Percentiles rank a stretch among this genome's conserved stretches.
phyloP scores from a whole-genome alignment of 768 basidiomycete species.

The Suillus brevipes region DNA sequence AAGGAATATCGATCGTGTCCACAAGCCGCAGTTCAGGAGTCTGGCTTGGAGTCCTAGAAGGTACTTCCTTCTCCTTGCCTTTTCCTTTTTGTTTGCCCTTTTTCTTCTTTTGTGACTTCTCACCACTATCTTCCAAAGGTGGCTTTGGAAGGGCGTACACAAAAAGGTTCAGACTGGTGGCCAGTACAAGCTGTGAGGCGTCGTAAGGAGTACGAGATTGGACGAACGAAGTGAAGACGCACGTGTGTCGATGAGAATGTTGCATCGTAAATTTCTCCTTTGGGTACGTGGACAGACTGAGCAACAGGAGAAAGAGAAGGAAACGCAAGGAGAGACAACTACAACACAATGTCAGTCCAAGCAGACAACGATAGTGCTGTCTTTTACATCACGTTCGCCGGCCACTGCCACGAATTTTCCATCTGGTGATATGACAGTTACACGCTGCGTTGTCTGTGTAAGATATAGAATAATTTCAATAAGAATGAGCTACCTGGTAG shows the following conservation, averaged over 20 bases:
- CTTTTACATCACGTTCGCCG: slow-evolving; percentile 67
- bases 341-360: slow-evolving; percentile 16
- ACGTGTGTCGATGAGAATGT: slow-evolving; percentile 73
- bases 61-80: slow-evolving; percentile 45
- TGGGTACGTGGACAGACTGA: slow-evolving; percentile 49
- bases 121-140: slow-evolving; percentile 8
- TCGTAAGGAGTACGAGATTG: neutral
- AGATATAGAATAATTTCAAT: neutral
- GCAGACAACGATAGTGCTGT: slow-evolving; percentile 17
- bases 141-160: slow-evolving; percentile 57
- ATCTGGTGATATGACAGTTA: slow-evolving; percentile 78
- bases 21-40: slow-evolving; percentile 40
- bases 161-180: slow-evolving; percentile 61
- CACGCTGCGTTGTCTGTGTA: slow-evolving; percentile 60
- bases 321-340: slow-evolving; percentile 69
- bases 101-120: slow-evolving; percentile 31
- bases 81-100: slow-evolving; percentile 35
- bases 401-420: slow-evolving; percentile 66
- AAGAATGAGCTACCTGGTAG: slow-evolving; percentile 72
- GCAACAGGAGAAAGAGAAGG: slow-evolving; percentile 55
- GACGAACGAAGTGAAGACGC: slow-evolving; percentile 20
- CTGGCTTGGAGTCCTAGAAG: slow-evolving; percentile 20
- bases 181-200: slow-evolving; percentile 56
- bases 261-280: slow-evolving; percentile 85
- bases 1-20: slow-evolving; percentile 55